Percentiles rank a stretch among this genome's conserved stretches.
Evolutionary conservation across 2,329 filamentous ascomycete genomes (phyloP).

Genomic region (Botrytis medusae): DNA sequence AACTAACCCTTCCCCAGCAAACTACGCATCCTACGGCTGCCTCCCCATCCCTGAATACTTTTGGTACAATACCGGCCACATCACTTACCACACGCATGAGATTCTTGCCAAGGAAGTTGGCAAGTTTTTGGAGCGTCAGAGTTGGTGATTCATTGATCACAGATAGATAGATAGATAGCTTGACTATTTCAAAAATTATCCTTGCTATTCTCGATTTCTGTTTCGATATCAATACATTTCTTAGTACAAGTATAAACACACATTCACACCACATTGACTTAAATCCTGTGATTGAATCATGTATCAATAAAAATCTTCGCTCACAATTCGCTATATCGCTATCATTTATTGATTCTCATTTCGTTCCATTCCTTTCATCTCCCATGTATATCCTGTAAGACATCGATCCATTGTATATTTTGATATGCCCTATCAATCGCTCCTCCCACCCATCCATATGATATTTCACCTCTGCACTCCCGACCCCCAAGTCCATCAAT

Average conservation of each 20-base stretch:
- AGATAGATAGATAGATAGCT: neutral
- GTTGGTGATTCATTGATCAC: neutral
- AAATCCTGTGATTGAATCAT: neutral
- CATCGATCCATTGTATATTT: neutral
- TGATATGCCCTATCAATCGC: neutral
- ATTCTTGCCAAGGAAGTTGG: constrained; percentile 40
- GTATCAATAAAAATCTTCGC: neutral
- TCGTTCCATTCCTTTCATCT: too few relatives aligned
- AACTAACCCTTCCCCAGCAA: constrained; percentile 25
- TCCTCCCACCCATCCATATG: neutral
- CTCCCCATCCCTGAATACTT: constrained; percentile 46
- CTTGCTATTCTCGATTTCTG: neutral
- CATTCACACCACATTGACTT: neutral
- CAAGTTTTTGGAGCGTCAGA: constrained; percentile 28
- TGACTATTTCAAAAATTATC: neutral
- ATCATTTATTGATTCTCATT: neutral
- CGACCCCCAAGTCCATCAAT: neutral
- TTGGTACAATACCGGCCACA: constrained; percentile 50
- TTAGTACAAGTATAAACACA: neutral
- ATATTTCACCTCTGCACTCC: neutral
- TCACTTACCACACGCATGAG: constrained; percentile 45
- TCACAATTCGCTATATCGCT: neutral
- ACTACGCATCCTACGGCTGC: constrained; percentile 49
- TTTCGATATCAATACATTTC: neutral
- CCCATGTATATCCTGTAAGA: constrained; percentile 4